phyloP scores from a whole-genome alignment of 345 rosid genomes.

The Iberis pinnata region DNA sequence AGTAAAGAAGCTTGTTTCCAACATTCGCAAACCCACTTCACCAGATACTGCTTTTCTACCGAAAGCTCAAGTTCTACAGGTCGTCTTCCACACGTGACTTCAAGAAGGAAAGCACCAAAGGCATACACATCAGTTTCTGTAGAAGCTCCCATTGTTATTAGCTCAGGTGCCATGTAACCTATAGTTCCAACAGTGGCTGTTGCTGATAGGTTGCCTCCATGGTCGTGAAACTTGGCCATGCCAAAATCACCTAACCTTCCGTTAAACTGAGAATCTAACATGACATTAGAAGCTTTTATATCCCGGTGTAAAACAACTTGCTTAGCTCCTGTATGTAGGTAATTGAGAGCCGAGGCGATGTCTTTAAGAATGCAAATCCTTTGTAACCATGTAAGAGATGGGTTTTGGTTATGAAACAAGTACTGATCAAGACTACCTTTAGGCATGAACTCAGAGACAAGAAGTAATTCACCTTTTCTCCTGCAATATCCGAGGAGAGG shows the following conservation, averaged over 20 bases:
- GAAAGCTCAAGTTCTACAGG: slow-evolving; percentile 50
- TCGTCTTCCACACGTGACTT: slow-evolving; percentile 43
- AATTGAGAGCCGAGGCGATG: slow-evolving; percentile 36
- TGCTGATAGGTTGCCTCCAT: slow-evolving; percentile 47
- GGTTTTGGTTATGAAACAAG: slow-evolving; percentile 24
- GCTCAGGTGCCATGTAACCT: slow-evolving; percentile 45
- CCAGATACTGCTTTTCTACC: slow-evolving; percentile 28
- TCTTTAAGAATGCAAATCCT: slow-evolving; percentile 34
- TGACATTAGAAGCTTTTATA: slow-evolving; percentile 43
- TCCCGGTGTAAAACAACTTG: slow-evolving; percentile 47
- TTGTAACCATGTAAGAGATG: slow-evolving; percentile 35
- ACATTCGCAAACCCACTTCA: slow-evolving; percentile 36
- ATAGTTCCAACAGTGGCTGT: slow-evolving; percentile 81
- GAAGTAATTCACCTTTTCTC: slow-evolving; percentile 38
- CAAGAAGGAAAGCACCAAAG: slow-evolving; percentile 39
- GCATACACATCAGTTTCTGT: slow-evolving; percentile 37
- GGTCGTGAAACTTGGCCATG: slow-evolving; percentile 70
- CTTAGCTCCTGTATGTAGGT: slow-evolving; percentile 47
- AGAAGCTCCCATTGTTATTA: slow-evolving; percentile 33
- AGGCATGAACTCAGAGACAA: slow-evolving; percentile 49
- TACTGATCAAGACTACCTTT: slow-evolving; percentile 47
- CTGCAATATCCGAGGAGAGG: slow-evolving; percentile 48
- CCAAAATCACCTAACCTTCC: slow-evolving; percentile 89
- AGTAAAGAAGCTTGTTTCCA: slow-evolving; percentile 35
- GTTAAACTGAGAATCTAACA: slow-evolving; percentile 49